These are phyloP conservation scores for Cichorium intybus DNA, from an alignment of 140 eudicot species.

Conservation along the genomic window DNA sequence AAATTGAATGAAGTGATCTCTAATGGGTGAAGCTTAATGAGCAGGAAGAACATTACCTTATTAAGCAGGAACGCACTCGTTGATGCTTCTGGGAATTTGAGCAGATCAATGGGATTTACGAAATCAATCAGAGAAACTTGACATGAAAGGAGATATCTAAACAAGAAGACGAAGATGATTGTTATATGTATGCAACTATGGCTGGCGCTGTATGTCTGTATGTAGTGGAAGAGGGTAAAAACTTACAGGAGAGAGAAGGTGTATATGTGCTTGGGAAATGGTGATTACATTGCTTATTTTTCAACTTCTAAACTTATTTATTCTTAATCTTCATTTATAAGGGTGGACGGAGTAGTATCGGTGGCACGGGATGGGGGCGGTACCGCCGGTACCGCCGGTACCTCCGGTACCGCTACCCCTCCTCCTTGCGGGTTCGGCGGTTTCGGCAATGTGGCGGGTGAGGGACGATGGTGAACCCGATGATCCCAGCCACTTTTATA, in stretches of 20 bases:
- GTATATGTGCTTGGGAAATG: conserved; percentile 7
- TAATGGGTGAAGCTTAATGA: conserved; percentile 3
- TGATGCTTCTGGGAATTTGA: conserved; percentile 6
- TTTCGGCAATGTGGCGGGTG: no score
- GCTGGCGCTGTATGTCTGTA: conserved; percentile 4
- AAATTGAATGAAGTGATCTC: conserved; percentile 1
- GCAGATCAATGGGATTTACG: neutral
- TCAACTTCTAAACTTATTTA: neutral
- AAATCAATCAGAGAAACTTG: neutral
- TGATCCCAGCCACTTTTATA: no score
- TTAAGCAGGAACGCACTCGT: neutral
- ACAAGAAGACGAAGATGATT: conserved; percentile 1
- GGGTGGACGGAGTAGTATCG: no score
- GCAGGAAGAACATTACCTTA: conserved; percentile 23
- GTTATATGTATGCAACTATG: neutral
- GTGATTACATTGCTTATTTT: conserved; percentile 5
- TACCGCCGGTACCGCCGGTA: no score
- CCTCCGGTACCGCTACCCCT: no score
- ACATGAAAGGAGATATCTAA: neutral
- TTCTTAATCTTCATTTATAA: neutral
- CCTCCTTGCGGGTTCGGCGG: no score
- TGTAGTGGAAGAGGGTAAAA: neutral
- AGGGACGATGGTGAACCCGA: no score
- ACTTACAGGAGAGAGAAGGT: conserved; percentile 3
- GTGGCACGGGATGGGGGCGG: no score